Evolutionary conservation across 352 stramenopile genomes (phyloP).

Genomic region (Phytophthora boehmeriae): DNA sequence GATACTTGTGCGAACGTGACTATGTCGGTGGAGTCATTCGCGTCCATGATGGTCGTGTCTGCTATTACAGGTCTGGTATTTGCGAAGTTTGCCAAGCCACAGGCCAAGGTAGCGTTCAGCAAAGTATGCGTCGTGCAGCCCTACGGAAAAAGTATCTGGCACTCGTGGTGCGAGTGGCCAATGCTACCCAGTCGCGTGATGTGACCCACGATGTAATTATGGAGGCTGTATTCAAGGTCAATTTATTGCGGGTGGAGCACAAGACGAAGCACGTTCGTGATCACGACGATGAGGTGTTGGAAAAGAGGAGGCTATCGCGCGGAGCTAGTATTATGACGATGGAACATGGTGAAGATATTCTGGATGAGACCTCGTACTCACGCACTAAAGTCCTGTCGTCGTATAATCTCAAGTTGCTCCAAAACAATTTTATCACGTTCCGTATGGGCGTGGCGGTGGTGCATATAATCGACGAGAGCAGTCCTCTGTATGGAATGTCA

Average conservation of each 20-base stretch:
- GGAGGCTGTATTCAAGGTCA: conserved; percentile 81
- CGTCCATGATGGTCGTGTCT: conserved; percentile 82
- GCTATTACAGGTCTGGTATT: conserved; percentile 85
- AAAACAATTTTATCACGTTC: conserved; percentile 89
- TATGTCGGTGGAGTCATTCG: conserved; percentile 80
- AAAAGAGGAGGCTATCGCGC: conserved; percentile 19
- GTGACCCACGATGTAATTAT: conserved; percentile 87
- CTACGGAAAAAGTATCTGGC: conserved; percentile 74
- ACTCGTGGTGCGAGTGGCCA: conserved; percentile 80
- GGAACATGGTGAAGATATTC: conserved; percentile 14
- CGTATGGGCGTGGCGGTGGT: conserved; percentile 83
- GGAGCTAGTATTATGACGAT: conserved; percentile 4
- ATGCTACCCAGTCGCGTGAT: conserved; percentile 80
- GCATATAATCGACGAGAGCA: conserved; percentile 77
- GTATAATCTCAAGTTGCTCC: conserved; percentile 80
- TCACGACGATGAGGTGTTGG: conserved; percentile 29
- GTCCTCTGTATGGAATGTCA: conserved; percentile 67
- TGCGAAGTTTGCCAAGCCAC: conserved; percentile 82
- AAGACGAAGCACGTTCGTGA: conserved; percentile 43
- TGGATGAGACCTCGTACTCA: conserved; percentile 28
- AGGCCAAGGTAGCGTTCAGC: conserved; percentile 82
- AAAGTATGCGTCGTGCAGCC: conserved; percentile 80
- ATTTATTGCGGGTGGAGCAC: conserved; percentile 77
- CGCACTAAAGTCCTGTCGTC: conserved; percentile 59
- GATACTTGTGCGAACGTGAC: conserved; percentile 70